A percentile compares a stretch with the other conserved stretches of the same genome.
These are phyloP conservation scores for Triglochin maritima DNA, from an alignment of 106 monocot species.

Conservation along the genomic window DNA sequence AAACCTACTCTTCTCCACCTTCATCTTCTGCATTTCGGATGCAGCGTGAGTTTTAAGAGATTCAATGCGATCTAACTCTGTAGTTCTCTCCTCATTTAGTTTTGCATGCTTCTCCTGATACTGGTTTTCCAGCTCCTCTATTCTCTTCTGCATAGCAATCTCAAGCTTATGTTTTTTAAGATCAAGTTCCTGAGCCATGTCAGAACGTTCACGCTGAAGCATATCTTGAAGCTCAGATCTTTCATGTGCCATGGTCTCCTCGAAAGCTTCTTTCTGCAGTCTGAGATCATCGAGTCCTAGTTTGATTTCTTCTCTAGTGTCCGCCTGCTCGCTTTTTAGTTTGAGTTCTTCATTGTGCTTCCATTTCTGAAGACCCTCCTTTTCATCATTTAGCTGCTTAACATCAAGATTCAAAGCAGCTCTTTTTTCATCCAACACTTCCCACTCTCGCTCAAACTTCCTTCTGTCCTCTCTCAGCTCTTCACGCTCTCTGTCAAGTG, in stretches of 20 bases:
- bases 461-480: slow-evolving; percentile 61
- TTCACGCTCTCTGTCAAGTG: slow-evolving; percentile 44
- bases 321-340: slow-evolving; percentile 35
- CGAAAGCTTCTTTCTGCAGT: slow-evolving; percentile 63
- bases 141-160: slow-evolving; percentile 14
- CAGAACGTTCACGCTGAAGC: slow-evolving; percentile 19
- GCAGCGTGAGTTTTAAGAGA: slow-evolving; percentile 35
- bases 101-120: slow-evolving; percentile 18
- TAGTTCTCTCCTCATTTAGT: slow-evolving; percentile 15
- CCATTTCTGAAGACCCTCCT: slow-evolving; percentile 60
- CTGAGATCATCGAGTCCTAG: slow-evolving; percentile 55
- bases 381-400: slow-evolving; percentile 44
- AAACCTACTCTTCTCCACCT: slow-evolving; percentile 40
- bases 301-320: slow-evolving; percentile 22
- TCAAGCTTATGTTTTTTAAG: slow-evolving; percentile 19
- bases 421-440: slow-evolving; percentile 75
- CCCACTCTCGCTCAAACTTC: slow-evolving; percentile 94
- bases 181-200: slow-evolving; percentile 16
- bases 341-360: slow-evolving; percentile 40
- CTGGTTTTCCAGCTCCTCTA: slow-evolving; percentile 15
- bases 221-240: slow-evolving; percentile 30
- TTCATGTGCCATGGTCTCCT: slow-evolving; percentile 47
- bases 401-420: slow-evolving; percentile 29
- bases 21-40: slow-evolving; percentile 45
- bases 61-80: slow-evolving; percentile 39